Conservation (phyloP, 1,284 basidiomycete genomes). For the Moesziomyces sp. region DNA sequence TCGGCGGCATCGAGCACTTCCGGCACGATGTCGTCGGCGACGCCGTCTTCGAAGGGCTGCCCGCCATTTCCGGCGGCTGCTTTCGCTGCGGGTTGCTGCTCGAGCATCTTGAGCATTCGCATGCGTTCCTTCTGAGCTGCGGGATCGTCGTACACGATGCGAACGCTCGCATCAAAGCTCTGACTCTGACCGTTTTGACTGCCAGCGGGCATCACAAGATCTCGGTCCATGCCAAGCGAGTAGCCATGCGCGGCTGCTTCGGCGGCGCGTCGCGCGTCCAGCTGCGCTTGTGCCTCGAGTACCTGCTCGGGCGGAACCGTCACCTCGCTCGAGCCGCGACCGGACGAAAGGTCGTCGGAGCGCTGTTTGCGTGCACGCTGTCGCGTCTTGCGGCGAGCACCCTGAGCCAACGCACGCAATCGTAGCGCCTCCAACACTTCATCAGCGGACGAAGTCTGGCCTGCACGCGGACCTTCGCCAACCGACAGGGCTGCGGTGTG, state of each 20-base stretch:
- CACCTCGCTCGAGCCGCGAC: neutral
- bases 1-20: constrained; percentile 1
- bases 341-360: constrained; percentile 12
- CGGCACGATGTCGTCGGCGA: neutral
- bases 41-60: neutral
- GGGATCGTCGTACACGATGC: constrained; percentile 57
- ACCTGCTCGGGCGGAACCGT: constrained; percentile 38
- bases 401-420: constrained; percentile 27
- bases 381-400: constrained; percentile 23
- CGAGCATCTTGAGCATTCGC: constrained; percentile 47
- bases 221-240: constrained; percentile 44
- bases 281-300: constrained; percentile 36
- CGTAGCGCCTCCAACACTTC: constrained; percentile 38
- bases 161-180: constrained; percentile 31
- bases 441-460: constrained; percentile 28
- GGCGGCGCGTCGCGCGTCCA: constrained; percentile 41
- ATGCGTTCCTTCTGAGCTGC: constrained; percentile 41
- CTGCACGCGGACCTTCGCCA: constrained; percentile 1
- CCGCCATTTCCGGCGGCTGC: neutral
- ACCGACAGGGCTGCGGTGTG: too few relatives aligned
- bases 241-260: constrained; percentile 45
- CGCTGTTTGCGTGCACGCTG: constrained; percentile 37
- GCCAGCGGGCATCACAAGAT: constrained; percentile 4
- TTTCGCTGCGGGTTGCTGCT: constrained; percentile 10
- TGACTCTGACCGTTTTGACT: constrained; percentile 10